These are phyloP conservation scores for Pseudogymnoascus sp. DNA, from an alignment of 2,329 filamentous ascomycete genomes.

Conservation along the genomic window DNA sequence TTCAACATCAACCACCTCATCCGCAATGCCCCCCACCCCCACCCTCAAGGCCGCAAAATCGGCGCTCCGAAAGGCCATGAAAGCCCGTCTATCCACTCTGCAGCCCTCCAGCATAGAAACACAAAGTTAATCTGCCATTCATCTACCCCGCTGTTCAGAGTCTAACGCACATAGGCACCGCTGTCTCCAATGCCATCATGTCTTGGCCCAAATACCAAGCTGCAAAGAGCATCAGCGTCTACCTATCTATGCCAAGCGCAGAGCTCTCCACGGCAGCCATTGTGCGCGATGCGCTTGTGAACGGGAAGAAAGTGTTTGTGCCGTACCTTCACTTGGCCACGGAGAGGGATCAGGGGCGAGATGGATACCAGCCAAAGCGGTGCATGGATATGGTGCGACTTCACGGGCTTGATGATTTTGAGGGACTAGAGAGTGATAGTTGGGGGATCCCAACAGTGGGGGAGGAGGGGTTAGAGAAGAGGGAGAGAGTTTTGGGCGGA, in stretches of 20 bases:
- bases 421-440: conserved; percentile 64
- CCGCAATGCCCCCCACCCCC: background rate
- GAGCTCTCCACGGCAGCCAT: conserved; percentile 81
- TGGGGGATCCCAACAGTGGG: conserved; percentile 94
- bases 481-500: conserved; percentile 64
- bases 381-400: conserved; percentile 96
- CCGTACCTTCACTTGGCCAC: conserved; percentile 70
- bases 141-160: background rate
- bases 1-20: background rate
- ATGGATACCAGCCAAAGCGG: conserved; percentile 41
- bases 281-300: conserved; percentile 67
- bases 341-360: conserved; percentile 24
- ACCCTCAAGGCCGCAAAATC: background rate
- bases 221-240: conserved; percentile 72
- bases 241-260: conserved; percentile 82
- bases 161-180: background rate
- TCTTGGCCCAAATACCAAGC: conserved; percentile 46
- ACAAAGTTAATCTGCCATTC: background rate
- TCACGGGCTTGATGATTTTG: conserved; percentile 64
- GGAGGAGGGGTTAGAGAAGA: conserved; percentile 50
- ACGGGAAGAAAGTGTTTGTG: conserved; percentile 81
- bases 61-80: background rate
- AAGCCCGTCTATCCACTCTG: background rate
- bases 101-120: background rate
- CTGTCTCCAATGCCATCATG: background rate